phyloP scores from a whole-genome alignment of 805 yeast genomes.

The Zygosaccharomyces bailii region DNA sequence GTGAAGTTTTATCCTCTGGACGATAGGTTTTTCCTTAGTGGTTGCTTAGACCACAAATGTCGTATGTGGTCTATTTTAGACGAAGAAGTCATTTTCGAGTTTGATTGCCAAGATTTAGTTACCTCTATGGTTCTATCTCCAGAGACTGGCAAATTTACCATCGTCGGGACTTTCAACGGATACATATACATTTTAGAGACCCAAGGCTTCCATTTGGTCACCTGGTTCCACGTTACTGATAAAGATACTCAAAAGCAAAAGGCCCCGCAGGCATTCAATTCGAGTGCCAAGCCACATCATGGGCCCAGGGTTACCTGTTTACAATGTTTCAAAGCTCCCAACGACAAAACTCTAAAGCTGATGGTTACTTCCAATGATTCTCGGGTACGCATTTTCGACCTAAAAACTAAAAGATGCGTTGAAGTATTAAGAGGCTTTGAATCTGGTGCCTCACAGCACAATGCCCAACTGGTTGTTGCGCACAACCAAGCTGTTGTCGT shows the following conservation, averaged over 20 bases:
- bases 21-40: slow-evolving; percentile 81
- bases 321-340: slow-evolving; percentile 41
- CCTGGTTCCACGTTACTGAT: slow-evolving; percentile 46
- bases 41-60: slow-evolving; percentile 71
- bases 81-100: slow-evolving; percentile 54
- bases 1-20: slow-evolving; percentile 80
- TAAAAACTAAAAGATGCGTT: slow-evolving; percentile 51
- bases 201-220: slow-evolving; percentile 50
- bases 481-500: slow-evolving; percentile 40
- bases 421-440: slow-evolving; percentile 70
- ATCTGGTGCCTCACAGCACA: slow-evolving; percentile 67
- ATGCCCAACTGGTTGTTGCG: slow-evolving; percentile 42
- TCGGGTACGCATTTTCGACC: slow-evolving; percentile 61
- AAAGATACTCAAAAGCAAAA: slow-evolving; percentile 26
- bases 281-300: slow-evolving; percentile 22
- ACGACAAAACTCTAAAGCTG: slow-evolving; percentile 39
- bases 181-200: slow-evolving; percentile 59
- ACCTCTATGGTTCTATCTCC: slow-evolving; percentile 77
- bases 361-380: slow-evolving; percentile 82
- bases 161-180: slow-evolving; percentile 81
- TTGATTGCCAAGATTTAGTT: slow-evolving; percentile 60
- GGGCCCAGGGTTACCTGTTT: slow-evolving; percentile 77
- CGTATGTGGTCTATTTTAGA: slow-evolving; percentile 87
- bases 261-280: background rate
- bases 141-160: slow-evolving; percentile 51